phyloP scores from a whole-genome alignment of 208 protist species.

The Trypanosoma boissoni region DNA sequence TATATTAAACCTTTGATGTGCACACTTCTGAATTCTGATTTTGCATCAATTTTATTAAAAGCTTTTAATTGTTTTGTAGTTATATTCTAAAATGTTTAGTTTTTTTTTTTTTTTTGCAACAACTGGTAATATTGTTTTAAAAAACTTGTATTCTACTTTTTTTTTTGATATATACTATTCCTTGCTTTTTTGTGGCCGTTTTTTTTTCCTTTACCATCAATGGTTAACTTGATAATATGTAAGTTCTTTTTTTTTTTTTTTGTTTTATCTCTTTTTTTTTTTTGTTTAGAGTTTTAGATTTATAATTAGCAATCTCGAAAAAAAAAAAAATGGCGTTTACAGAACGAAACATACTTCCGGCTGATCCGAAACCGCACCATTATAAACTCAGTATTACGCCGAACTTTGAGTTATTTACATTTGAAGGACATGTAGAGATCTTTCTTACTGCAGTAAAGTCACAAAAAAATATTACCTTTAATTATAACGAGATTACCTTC shows the following conservation, averaged over 20 bases:
- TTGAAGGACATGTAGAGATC: conserved; percentile 57
- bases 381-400: conserved; percentile 60
- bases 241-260: conserved; percentile 9
- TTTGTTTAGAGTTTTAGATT: conserved; percentile 1
- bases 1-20: background rate
- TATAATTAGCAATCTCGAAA: background rate
- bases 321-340: conserved; percentile 13
- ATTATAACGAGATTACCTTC: conserved; percentile 59
- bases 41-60: too few species aligned
- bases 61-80: too few species aligned
- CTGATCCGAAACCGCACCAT: conserved; percentile 40
- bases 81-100: too few species aligned
- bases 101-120: too few species aligned
- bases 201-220: background rate
- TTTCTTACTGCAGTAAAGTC: conserved; percentile 25
- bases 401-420: conserved; percentile 65
- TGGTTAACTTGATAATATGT: background rate
- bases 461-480: conserved; percentile 53
- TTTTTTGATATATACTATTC: background rate
- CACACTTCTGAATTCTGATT: too few species aligned
- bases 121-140: too few species aligned
- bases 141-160: background rate
- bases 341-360: conserved; percentile 54
- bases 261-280: conserved; percentile 5
- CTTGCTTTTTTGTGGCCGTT: background rate